phyloP scores from a whole-genome alignment of 805 yeast genomes.

The Limtongia smithiae region DNA sequence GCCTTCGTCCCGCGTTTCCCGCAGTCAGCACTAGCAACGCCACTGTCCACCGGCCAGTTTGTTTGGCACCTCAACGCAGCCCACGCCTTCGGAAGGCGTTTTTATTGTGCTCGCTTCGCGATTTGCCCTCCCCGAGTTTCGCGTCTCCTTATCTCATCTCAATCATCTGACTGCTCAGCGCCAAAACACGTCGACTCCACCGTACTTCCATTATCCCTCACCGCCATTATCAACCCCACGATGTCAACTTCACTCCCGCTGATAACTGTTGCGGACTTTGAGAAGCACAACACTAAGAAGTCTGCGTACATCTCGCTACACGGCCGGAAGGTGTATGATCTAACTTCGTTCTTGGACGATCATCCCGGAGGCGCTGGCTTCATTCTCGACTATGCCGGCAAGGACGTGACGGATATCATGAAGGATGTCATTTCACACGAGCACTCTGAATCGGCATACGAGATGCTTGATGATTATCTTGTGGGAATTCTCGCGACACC shows the following conservation, averaged over 20 bases:
- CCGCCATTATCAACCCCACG: too few relatives aligned
- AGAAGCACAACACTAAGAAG: constrained; percentile 47
- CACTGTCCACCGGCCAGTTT: too few relatives aligned
- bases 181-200: too few relatives aligned
- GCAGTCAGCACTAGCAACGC: too few relatives aligned
- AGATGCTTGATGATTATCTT: constrained; percentile 76
- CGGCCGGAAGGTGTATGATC: constrained; percentile 74
- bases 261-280: constrained; percentile 52
- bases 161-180: too few relatives aligned
- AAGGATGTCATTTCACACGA: constrained; percentile 68
- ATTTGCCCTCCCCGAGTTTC: too few relatives aligned
- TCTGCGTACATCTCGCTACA: constrained; percentile 70
- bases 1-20: too few relatives aligned
- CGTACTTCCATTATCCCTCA: too few relatives aligned
- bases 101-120: too few relatives aligned
- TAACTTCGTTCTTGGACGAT: constrained; percentile 65
- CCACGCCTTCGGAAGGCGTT: too few relatives aligned
- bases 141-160: too few relatives aligned
- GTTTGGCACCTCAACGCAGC: too few relatives aligned
- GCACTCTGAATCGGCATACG: constrained; percentile 83
- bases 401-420: constrained; percentile 62
- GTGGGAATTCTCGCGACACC: constrained; percentile 80
- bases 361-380: constrained; percentile 68
- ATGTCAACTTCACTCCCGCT: constrained; percentile 50
- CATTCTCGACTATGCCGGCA: constrained; percentile 41